A percentile compares a stretch with the other conserved stretches of the same genome.
These are phyloP conservation scores for Gnomoniopsis sp. DNA, from an alignment of 2,329 filamentous ascomycete species.

Conservation along the genomic window DNA sequence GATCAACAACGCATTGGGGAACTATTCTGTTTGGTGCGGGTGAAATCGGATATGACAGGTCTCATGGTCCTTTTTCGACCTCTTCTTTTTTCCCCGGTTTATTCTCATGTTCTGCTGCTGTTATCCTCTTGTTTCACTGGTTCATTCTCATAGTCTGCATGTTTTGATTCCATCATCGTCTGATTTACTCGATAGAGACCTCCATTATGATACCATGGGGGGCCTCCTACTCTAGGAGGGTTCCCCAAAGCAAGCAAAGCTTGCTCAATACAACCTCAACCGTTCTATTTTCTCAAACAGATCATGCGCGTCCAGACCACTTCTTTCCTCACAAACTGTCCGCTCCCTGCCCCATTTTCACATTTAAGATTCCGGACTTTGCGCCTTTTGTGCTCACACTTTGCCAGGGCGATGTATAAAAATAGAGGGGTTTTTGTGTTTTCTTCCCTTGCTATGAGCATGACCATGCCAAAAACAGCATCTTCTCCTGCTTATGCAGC, in stretches of 20 bases:
- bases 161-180: slow-evolving; percentile 13
- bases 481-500: too few species aligned
- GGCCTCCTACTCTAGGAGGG: neutral
- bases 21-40: neutral
- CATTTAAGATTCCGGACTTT: too few species aligned
- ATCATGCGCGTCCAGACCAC: too few species aligned
- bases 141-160: slow-evolving; percentile 1
- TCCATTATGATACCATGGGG: slow-evolving; percentile 19
- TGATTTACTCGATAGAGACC: slow-evolving; percentile 8
- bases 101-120: neutral
- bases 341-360: too few species aligned
- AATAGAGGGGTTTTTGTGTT: too few species aligned
- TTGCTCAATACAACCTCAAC: too few species aligned
- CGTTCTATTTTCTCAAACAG: too few species aligned
- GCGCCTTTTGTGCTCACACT: too few species aligned
- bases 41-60: slow-evolving; percentile 15
- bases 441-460: too few species aligned
- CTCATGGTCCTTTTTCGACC: slow-evolving; percentile 13
- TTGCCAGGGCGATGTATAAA: too few species aligned
- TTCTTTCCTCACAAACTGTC: too few species aligned
- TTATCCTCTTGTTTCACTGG: slow-evolving; percentile 3
- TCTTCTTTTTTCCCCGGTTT: neutral
- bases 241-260: slow-evolving; percentile 1
- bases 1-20: neutral
- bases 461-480: too few species aligned